A percentile compares a stretch with the other conserved stretches of the same genome.
Evolutionary conservation across 2,329 filamentous ascomycete genomes (phyloP).

Genomic region (Colletotrichum liriopes): DNA sequence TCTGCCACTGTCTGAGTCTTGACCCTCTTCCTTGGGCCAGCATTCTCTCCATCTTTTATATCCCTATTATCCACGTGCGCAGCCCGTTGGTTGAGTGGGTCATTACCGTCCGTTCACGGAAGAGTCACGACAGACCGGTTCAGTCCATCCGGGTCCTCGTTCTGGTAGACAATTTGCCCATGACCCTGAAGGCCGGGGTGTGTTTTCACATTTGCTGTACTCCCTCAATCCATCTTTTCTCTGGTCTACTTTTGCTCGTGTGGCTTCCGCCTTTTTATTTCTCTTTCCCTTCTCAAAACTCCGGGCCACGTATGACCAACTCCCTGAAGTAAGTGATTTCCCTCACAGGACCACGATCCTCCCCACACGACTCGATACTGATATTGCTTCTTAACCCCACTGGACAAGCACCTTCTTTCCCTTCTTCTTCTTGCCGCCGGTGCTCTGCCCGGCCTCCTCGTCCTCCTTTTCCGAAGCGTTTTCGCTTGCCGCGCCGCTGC

Average conservation of each 20-base stretch:
- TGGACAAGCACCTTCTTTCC: slow-evolving; percentile 74
- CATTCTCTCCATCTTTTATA: background rate
- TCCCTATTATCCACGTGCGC: background rate
- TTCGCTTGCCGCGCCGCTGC: slow-evolving; percentile 47
- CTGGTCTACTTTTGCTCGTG: background rate
- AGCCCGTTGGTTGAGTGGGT: background rate
- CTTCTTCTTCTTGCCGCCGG: slow-evolving; percentile 68
- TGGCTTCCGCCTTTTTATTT: background rate
- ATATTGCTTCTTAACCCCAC: slow-evolving; percentile 64
- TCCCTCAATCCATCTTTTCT: background rate
- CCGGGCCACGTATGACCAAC: background rate
- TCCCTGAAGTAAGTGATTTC: background rate
- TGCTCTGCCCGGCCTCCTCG: slow-evolving; percentile 47
- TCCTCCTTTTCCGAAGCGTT: slow-evolving; percentile 48
- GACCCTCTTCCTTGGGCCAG: background rate
- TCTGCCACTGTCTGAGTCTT: background rate
- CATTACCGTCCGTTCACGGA: background rate
- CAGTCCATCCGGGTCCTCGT: slow-evolving; percentile 1
- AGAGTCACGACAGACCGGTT: too few relatives aligned
- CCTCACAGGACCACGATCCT: background rate
- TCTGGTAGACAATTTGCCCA: background rate
- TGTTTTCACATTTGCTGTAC: background rate
- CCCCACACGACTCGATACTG: background rate
- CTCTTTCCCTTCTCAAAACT: background rate
- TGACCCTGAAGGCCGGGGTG: background rate